Evolutionary conservation across 768 basidiomycete genomes (phyloP).

Genomic region (Ramaria rubella): DNA sequence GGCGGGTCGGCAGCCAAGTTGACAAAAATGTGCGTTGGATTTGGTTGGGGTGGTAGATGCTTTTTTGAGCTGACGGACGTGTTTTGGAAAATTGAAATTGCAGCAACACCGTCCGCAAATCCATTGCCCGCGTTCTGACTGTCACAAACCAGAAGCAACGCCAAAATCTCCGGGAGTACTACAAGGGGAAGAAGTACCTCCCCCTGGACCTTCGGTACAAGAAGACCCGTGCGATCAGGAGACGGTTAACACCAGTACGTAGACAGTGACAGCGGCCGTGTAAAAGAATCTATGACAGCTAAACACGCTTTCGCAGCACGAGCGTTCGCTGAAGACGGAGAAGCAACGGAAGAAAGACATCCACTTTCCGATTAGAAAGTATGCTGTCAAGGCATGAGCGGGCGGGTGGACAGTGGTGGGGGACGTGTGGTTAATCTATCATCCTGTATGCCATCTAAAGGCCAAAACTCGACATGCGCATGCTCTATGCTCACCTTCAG

Average conservation of each 20-base stretch:
- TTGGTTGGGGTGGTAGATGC: no score
- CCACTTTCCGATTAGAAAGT: conserved; percentile 92
- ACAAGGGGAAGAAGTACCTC: conserved; percentile 94
- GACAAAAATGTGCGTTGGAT: conserved; percentile 95
- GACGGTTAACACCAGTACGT: conserved; percentile 83
- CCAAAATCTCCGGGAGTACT: conserved; percentile 94
- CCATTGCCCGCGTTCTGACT: conserved; percentile 95
- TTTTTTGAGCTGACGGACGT: background rate
- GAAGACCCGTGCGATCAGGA: conserved; percentile 97
- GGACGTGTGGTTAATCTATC: conserved; percentile 14
- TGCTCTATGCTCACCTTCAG: conserved; percentile 8
- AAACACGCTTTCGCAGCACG: conserved; percentile 48
- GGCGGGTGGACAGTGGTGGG: conserved; percentile 12
- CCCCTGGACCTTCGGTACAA: conserved; percentile 97
- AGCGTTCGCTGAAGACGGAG: conserved; percentile 78
- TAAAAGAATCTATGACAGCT: background rate
- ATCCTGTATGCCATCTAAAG: conserved; percentile 6
- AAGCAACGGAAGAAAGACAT: conserved; percentile 91
- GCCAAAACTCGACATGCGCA: conserved; percentile 3
- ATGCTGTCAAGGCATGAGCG: conserved; percentile 85
- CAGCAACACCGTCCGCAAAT: conserved; percentile 95
- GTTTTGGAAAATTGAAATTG: background rate
- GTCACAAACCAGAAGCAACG: conserved; percentile 98
- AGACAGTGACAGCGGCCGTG: background rate
- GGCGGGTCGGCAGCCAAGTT: conserved; percentile 94